Conservation (phyloP, 768 basidiomycete species). For the Amanita rimosa region DNA sequence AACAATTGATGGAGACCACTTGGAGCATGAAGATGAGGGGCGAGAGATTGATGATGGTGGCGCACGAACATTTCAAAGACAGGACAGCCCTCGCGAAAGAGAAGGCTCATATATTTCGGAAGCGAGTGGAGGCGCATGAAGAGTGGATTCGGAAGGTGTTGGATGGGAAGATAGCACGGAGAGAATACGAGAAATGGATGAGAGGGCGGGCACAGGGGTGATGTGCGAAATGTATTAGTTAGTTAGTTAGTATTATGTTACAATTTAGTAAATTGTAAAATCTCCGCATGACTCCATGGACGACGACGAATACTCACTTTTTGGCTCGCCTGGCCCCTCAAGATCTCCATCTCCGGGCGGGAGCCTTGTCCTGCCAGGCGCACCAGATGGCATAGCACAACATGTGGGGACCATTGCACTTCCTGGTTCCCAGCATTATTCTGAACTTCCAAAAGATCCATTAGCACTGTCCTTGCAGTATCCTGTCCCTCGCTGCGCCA, state of each 20-base stretch:
- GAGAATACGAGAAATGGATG: neutral
- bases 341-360: constrained; percentile 61
- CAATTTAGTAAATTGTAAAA: neutral
- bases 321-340: constrained; percentile 72
- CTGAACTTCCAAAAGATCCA: constrained; percentile 78
- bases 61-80: constrained; percentile 28
- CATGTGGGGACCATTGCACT: constrained; percentile 98
- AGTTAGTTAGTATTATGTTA: neutral
- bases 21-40: constrained; percentile 29
- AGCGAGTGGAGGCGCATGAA: constrained; percentile 21
- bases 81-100: constrained; percentile 32
- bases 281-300: constrained; percentile 8
- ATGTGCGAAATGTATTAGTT: neutral
- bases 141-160: constrained; percentile 19
- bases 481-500: constrained; percentile 14
- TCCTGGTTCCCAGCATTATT: constrained; percentile 86
- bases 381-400: constrained; percentile 38
- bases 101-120: constrained; percentile 28
- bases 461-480: constrained; percentile 53
- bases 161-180: constrained; percentile 6
- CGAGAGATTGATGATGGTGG: constrained; percentile 29
- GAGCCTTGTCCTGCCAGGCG: constrained; percentile 45
- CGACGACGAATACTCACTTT: constrained; percentile 63
- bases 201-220: neutral
- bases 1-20: constrained; percentile 10